A percentile compares a stretch with the other conserved stretches of the same genome.
Conservation (phyloP, 2,329 filamentous ascomycete species). For the Alternaria atra region DNA sequence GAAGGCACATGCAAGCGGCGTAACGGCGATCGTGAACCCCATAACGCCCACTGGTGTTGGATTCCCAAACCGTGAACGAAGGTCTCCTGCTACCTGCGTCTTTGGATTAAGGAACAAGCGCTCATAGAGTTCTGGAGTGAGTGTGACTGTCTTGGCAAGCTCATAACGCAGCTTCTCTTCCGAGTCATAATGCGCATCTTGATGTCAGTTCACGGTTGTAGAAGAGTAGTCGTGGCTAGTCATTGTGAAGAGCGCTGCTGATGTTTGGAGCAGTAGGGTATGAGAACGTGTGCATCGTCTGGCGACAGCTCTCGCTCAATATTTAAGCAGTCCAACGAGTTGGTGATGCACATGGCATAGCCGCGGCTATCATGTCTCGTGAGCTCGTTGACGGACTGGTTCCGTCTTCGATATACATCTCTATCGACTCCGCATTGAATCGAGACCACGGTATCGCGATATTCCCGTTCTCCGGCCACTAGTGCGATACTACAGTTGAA, state of each 20-base stretch:
- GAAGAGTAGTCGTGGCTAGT: neutral
- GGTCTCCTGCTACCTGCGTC: conserved; percentile 12
- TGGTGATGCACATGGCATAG: neutral
- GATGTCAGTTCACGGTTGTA: neutral
- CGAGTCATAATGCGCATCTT: conserved; percentile 19
- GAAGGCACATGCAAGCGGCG: conserved; percentile 22
- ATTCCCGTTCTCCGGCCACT: neutral
- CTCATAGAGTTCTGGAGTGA: conserved; percentile 30
- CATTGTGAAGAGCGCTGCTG: neutral
- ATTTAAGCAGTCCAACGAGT: neutral
- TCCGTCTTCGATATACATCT: neutral
- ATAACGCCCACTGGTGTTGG: conserved; percentile 26
- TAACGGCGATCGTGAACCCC: conserved; percentile 24
- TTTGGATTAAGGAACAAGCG: conserved; percentile 23
- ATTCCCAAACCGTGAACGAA: conserved; percentile 22
- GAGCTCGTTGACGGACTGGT: neutral
- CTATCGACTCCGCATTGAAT: neutral
- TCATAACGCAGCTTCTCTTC: conserved; percentile 27
- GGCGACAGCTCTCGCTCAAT: neutral
- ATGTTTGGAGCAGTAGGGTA: neutral
- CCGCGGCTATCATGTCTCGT: neutral
- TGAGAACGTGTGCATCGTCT: neutral
- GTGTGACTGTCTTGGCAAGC: conserved; percentile 21
- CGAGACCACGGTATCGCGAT: neutral
- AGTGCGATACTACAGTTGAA: neutral